These are phyloP conservation scores for Solanum chilense DNA, from an alignment of 257 asterid genomes.

Conservation along the genomic window DNA sequence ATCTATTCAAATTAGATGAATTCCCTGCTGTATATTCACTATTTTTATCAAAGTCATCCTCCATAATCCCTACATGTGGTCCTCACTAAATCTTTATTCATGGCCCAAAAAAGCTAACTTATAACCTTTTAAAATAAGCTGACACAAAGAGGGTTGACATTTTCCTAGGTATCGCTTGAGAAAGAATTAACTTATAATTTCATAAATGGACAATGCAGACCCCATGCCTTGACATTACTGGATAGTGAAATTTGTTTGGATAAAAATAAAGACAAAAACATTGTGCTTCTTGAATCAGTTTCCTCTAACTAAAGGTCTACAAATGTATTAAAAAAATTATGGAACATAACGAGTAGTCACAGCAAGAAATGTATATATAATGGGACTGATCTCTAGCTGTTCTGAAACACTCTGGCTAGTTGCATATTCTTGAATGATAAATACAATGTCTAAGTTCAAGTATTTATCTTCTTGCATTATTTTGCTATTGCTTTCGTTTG, in stretches of 20 bases:
- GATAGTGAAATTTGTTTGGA: background rate
- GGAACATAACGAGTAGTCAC: background rate
- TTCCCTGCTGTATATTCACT: constrained; percentile 17
- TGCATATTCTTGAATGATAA: background rate
- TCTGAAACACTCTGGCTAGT: background rate
- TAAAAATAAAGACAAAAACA: constrained; percentile 8
- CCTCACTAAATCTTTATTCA: background rate
- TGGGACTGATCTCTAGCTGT: background rate
- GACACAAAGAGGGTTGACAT: constrained; percentile 6
- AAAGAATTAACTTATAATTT: background rate
- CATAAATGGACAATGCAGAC: constrained; percentile 7
- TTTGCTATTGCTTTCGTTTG: constrained; percentile 27
- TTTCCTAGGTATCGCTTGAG: background rate
- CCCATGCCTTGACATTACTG: constrained; percentile 1
- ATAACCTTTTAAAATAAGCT: background rate
- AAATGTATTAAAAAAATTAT: background rate
- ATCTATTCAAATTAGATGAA: constrained; percentile 10
- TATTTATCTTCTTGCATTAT: constrained; percentile 22
- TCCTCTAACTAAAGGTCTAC: background rate
- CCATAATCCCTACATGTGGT: constrained; percentile 7
- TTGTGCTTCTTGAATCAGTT: constrained; percentile 12
- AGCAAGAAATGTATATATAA: constrained; percentile 17
- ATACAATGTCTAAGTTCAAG: constrained; percentile 29
- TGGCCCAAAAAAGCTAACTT: background rate
- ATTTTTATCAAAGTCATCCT: constrained; percentile 17